These are phyloP conservation scores for Cymbidium sinense DNA, from an alignment of 106 monocot genomes.

Conservation along the genomic window DNA sequence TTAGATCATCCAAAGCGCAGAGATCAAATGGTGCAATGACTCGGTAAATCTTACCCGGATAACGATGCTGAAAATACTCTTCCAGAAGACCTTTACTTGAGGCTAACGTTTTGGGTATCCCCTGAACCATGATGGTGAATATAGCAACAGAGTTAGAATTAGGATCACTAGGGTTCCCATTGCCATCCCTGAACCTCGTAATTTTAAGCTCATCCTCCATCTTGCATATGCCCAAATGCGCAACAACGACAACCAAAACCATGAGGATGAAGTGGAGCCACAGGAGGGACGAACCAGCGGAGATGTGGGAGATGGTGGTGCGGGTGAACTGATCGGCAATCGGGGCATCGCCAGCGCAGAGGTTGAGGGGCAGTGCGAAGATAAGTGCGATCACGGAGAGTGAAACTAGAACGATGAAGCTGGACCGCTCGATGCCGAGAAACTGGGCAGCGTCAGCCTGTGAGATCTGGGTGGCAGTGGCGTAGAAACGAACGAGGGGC, in stretches of 20 bases:
- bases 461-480: conserved; percentile 68
- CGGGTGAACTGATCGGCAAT: conserved; percentile 61
- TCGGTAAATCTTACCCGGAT: conserved; percentile 80
- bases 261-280: conserved; percentile 77
- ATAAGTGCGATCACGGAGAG: conserved; percentile 40
- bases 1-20: conserved; percentile 54
- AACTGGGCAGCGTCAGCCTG: conserved; percentile 93
- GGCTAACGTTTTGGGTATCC: conserved; percentile 69
- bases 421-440: conserved; percentile 76
- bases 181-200: conserved; percentile 65
- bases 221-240: conserved; percentile 67
- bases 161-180: conserved; percentile 47
- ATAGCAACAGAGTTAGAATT: conserved; percentile 53
- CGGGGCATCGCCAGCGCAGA: conserved; percentile 36
- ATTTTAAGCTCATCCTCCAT: conserved; percentile 71
- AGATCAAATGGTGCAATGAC: conserved; percentile 83
- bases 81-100: conserved; percentile 57
- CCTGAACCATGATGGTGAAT: conserved; percentile 90
- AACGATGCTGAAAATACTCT: conserved; percentile 85
- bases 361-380: conserved; percentile 63
- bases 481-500: conserved; percentile 86
- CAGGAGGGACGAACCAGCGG: conserved; percentile 54
- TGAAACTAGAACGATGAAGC: conserved; percentile 54
- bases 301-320: conserved; percentile 77
- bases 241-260: conserved; percentile 51